Conservation (phyloP, 257 asterid genomes). For the Petrea volubilis region DNA sequence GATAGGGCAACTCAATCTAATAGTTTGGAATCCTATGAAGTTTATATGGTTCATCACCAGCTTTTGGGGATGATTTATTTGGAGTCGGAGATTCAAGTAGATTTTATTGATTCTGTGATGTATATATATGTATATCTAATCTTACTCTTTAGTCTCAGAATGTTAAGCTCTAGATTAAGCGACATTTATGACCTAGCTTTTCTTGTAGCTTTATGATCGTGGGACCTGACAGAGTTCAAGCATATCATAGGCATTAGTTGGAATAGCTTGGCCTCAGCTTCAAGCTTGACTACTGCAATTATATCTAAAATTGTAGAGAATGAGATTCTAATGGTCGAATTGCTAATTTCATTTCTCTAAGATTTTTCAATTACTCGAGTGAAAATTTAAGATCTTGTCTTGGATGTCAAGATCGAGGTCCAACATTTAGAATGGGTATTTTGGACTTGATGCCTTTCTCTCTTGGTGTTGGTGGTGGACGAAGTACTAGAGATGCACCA, state of each 20-base stretch:
- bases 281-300: conserved; percentile 40
- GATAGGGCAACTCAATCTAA: no score
- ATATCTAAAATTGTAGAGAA: conserved; percentile 42
- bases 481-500: conserved; percentile 65
- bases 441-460: conserved; percentile 96
- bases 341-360: conserved; percentile 49
- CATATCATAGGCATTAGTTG: conserved; percentile 32
- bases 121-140: no score
- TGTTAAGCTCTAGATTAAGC: background rate
- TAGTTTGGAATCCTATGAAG: conserved; percentile 69
- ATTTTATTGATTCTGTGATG: conserved; percentile 35
- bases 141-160: background rate
- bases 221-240: conserved; percentile 37
- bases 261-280: conserved; percentile 38
- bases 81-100: conserved; percentile 88
- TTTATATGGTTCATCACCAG: conserved; percentile 83
- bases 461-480: conserved; percentile 99
- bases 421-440: conserved; percentile 68
- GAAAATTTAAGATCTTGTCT: conserved; percentile 61
- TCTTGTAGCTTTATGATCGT: conserved; percentile 26
- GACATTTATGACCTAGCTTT: conserved; percentile 26
- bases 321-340: conserved; percentile 62
- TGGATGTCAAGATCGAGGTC: conserved; percentile 76
- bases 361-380: conserved; percentile 67
- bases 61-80: conserved; percentile 59